Evolutionary conservation across 345 rosid species (phyloP).

Genomic region (Citrus australasica): DNA sequence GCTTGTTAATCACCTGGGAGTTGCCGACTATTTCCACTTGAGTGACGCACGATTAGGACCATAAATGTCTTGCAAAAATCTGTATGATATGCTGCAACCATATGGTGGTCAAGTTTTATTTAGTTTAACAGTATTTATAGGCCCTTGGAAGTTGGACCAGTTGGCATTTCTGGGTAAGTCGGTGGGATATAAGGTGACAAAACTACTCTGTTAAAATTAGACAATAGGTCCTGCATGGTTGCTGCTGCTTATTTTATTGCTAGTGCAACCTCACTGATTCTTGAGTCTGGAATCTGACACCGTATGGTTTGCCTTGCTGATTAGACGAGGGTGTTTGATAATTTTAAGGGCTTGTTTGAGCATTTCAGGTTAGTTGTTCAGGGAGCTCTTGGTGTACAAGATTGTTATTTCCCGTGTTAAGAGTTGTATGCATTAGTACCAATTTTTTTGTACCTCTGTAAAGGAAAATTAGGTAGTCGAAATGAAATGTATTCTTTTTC

Average conservation of each 20-base stretch:
- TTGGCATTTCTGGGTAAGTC: not conserved
- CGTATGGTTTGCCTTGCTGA: not conserved
- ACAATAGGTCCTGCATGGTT: slow-evolving; percentile 18
- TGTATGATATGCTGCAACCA: slow-evolving; percentile 11
- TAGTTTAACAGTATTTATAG: not conserved
- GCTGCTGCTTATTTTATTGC: slow-evolving; percentile 29
- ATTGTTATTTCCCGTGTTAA: slow-evolving; percentile 1
- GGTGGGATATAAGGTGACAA: slow-evolving; percentile 10
- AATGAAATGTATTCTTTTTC: not conserved
- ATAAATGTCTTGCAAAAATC: slow-evolving; percentile 6
- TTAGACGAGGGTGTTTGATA: slow-evolving; percentile 13
- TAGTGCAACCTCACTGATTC: not conserved
- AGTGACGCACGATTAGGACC: slow-evolving; percentile 16
- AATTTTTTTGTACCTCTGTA: slow-evolving; percentile 16
- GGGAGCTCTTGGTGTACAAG: slow-evolving; percentile 24
- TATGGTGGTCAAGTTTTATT: slow-evolving; percentile 7
- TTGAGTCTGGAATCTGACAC: not conserved
- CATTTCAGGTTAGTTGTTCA: slow-evolving; percentile 9
- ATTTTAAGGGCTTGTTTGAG: slow-evolving; percentile 15
- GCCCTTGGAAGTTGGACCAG: not conserved
- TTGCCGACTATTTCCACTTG: slow-evolving; percentile 56
- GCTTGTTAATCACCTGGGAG: slow-evolving; percentile 63
- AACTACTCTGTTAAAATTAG: slow-evolving; percentile 14
- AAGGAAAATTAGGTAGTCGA: slow-evolving; percentile 27
- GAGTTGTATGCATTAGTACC: slow-evolving; percentile 13